Base-by-base conservation (phyloP, 2,329 filamentous ascomycete genomes). In the Trichophyton verrucosum region DNA sequence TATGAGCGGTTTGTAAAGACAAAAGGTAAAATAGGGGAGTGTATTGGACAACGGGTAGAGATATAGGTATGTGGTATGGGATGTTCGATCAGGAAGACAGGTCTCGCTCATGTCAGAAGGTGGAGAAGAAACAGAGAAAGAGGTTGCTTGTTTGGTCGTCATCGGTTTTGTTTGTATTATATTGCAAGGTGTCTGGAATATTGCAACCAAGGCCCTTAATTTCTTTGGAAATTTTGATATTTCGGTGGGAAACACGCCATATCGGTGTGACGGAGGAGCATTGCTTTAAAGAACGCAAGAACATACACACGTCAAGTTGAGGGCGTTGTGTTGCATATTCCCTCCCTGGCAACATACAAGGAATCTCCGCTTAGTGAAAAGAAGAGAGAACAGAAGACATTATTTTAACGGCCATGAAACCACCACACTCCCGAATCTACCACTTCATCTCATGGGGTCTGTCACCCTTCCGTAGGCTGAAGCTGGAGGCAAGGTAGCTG, bases 361-460 rank as follows among this genome's bases (percentile, higher is more conserved):
- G 60, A 61, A 27, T 30, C 49, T 53, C 49, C 27, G 49, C 49
- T 55, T 55, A n/a, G n/a, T 11, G 27, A 42, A 36, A 56, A 40
- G 42, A 53, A 55, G 47, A 53, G 49, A 36, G 36, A 36, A 60
- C 30, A 40, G 33, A 53, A 53, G 44, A 42, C 46, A 56, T 60
- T 53, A 60, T 56, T 60, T 60, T 60, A 42, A 42, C 57, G 44
- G 36, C 38, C 58, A 53, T 55, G 33, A 38, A 60, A 56, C 46
- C 58, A 40, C 40, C 33, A 38, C 33, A 38, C 33, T 38, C 40
- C 15, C 58, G 22, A 42, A 56, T 62, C 57, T 96, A 99, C 86
- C 92, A 99, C 82, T 89, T 89, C 94, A 99, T 97, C 86, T 95
- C 89, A 83, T 99, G 94, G 81, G 94, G 94, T 87, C 92, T 91